These are phyloP conservation scores for Umbilicaria muhlenbergii DNA, from an alignment of 495 filamentous ascomycete species.

Conservation along the genomic window DNA sequence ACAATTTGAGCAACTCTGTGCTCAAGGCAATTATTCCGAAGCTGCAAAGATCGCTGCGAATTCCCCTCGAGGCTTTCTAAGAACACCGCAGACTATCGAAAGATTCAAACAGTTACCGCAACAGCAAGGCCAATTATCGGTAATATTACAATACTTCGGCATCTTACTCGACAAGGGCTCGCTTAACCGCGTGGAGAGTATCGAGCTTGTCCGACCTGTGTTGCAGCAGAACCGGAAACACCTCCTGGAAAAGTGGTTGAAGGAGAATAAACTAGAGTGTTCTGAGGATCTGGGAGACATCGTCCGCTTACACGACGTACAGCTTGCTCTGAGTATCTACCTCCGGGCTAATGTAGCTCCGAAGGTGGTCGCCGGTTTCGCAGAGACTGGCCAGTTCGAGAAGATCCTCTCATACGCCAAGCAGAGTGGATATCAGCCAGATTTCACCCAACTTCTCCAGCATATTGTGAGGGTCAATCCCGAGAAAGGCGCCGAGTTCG, in stretches of 20 bases:
- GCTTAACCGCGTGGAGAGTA: constrained; percentile 81
- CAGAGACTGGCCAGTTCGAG: constrained; percentile 91
- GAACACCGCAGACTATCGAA: constrained; percentile 86
- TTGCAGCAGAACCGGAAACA: constrained; percentile 88
- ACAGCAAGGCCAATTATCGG: constrained; percentile 61
- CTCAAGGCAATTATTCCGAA: constrained; percentile 59
- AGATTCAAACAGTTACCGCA: constrained; percentile 74
- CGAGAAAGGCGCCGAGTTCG: constrained; percentile 91
- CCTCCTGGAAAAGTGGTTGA: constrained; percentile 92
- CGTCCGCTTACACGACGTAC: constrained; percentile 74
- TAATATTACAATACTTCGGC: constrained; percentile 95
- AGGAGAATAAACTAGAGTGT: constrained; percentile 85
- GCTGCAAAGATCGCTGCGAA: constrained; percentile 93
- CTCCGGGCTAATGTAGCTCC: constrained; percentile 70
- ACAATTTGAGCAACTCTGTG: constrained; percentile 77
- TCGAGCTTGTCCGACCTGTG: constrained; percentile 87
- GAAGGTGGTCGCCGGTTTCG: constrained; percentile 88
- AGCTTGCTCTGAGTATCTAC: constrained; percentile 74
- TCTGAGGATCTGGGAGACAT: constrained; percentile 94
- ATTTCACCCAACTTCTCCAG: constrained; percentile 79
- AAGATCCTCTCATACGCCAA: constrained; percentile 85
- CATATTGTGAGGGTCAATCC: constrained; percentile 86
- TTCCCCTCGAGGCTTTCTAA: constrained; percentile 88
- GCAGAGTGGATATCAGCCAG: constrained; percentile 69
- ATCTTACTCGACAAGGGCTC: constrained; percentile 90